Evolutionary conservation across 805 yeast species (phyloP), one percentile per base, ranked within the genome.

Genomic region (Zygosaccharomyces rouxii): DNA sequence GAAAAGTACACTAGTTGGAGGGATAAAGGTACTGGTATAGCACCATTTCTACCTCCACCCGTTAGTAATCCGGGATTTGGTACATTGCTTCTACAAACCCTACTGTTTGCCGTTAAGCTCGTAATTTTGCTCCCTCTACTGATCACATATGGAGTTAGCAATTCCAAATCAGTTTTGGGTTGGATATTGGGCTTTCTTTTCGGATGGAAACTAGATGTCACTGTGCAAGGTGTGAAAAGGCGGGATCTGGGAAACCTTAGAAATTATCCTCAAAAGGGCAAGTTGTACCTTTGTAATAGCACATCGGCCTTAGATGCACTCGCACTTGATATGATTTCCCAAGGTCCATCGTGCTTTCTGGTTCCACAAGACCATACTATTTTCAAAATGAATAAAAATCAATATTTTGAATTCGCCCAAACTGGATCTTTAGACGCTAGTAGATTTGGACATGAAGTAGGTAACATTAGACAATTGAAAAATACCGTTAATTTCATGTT

Each of bases 1-100:
- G 95, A 86, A 69, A 84, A 86, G 68, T 89, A 80, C 69, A 81
- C 94, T 22, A 76, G 77, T 52, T 89, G 86, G 83, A 77, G 96
- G 66, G 97, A 89, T 62, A 86, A 82, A 53, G 94, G 92, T 4
- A 89, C 97, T 1, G 97, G 97, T n/a, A 86, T 89, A 30, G 83
- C 95, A 0, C 97, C 97, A 2, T 89, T 88, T 56, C 71, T 85
- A 69, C 95, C 95, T 0, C 69, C n/a, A 51, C 63, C 37, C 62
- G 37, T 45, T 10, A 49, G 53, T 2, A 51, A 52, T 16, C 52
- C 61, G 18, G 51, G 55, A 18, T 47, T 30, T 23, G 54, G 44
- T 14, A 5, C 38, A 19, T 39, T 44, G 43, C 42, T 35, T 13
- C 44, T 31, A 25, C 43, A 29, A 35, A 44, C 46, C 5, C 14